Conservation (phyloP, 257 asterid species). For the Lavandula angustifolia region DNA sequence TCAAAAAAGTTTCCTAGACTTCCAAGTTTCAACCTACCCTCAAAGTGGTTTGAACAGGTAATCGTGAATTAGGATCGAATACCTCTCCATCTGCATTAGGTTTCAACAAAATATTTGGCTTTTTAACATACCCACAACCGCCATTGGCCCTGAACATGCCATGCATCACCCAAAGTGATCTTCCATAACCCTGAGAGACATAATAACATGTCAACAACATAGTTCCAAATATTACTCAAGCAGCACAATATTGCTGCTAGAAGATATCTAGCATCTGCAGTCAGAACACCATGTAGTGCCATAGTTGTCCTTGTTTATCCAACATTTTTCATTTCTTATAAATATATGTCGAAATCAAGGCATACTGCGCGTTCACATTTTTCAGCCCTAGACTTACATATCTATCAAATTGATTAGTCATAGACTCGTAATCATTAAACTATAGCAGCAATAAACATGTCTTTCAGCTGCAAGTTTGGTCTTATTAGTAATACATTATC, state of each 20-base stretch:
- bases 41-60: slow-evolving; percentile 67
- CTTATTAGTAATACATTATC: background rate
- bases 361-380: background rate
- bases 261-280: slow-evolving; percentile 1
- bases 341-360: slow-evolving; percentile 13
- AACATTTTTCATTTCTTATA: background rate
- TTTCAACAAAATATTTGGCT: slow-evolving; percentile 68
- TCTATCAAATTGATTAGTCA: slow-evolving; percentile 5
- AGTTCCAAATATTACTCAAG: slow-evolving; percentile 2
- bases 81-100: slow-evolving; percentile 51
- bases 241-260: background rate
- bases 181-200: slow-evolving; percentile 72
- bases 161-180: slow-evolving; percentile 94
- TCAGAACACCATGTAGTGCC: background rate
- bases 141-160: slow-evolving; percentile 94
- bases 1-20: background rate
- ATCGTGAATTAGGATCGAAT: slow-evolving; percentile 57
- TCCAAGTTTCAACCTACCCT: slow-evolving; percentile 46
- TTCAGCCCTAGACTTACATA: background rate
- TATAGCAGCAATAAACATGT: background rate
- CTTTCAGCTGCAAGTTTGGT: background rate
- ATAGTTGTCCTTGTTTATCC: background rate
- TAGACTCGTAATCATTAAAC: background rate
- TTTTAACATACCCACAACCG: slow-evolving; percentile 87
- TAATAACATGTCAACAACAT: no score